Base-by-base conservation (phyloP, 768 basidiomycete genomes). In the Kockovaella imperatae region DNA sequence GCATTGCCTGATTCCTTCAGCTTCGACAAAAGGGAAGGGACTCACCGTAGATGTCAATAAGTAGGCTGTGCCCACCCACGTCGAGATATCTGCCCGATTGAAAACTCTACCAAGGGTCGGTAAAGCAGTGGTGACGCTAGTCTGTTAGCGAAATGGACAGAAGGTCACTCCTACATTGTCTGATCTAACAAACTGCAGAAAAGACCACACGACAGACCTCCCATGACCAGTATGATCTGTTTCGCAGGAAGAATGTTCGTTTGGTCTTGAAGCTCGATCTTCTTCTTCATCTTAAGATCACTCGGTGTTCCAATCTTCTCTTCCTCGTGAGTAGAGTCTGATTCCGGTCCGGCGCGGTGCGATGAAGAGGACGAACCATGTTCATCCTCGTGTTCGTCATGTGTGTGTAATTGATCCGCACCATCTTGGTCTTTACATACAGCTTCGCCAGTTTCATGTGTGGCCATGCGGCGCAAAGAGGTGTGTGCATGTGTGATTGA, bases 1-100 rank as follows among this genome's bases (percentile, higher is more conserved):
- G 82, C 56, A 82, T 81, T 17, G 78, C 77, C 62, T 64, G 28
- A 24, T 15, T 28, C 17, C 11, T 25, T 14, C 6, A 24, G 13
- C 23, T 24, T 13, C 23, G 10, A 21, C 13, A 42, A 24, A 42
- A 20, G 7, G 36, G 11, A 20, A 8, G 21, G 26, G 17, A 56
- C 59, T 54, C 23, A 65, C 59, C 0, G 61, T 65, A 3, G 63
- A 62, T 2, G 82, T 83, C 40, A 84, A 72, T 28, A 86, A 75
- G 58, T 84, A 85, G 0, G 79, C 78, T 0, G 82, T 82, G 0
- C 82, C 83, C 2, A 86, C 82, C 83, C 83, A 86, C 4, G 80
- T 81, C 21, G 75, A 72, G 21, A 81, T 75, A 3, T 79, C 75
- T 3, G 82, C 79, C 0, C 83, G 80, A 44, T 80, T 74, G 69